Conservation (phyloP, 1,139 yeast genomes). For the Pichia sp. region DNA sequence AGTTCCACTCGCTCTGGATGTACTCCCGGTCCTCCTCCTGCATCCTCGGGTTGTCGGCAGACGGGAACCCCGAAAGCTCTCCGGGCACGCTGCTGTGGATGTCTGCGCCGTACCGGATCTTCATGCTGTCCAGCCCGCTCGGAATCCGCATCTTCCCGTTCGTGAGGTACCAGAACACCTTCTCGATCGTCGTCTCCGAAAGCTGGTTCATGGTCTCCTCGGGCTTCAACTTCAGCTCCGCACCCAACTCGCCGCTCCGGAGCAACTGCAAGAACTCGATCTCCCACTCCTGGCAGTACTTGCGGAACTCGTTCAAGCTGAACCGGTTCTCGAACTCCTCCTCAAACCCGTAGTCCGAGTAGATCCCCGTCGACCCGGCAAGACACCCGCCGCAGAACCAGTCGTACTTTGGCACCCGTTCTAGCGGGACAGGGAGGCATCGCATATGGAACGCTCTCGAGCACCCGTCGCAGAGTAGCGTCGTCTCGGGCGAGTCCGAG, state of each 20-base stretch:
- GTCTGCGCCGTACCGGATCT: conserved; percentile 75
- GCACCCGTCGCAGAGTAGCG: conserved; percentile 71
- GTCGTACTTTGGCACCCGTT: conserved; percentile 46
- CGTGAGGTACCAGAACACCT: conserved; percentile 55
- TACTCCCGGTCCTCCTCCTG: conserved; percentile 35
- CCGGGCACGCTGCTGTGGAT: conserved; percentile 59
- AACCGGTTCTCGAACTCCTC: conserved; percentile 55
- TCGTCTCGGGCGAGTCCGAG: conserved; percentile 45
- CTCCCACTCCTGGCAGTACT: conserved; percentile 50
- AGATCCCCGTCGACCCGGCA: conserved; percentile 73
- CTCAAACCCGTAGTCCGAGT: conserved; percentile 87
- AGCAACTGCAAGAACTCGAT: conserved; percentile 25
- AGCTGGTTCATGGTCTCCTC: conserved; percentile 4
- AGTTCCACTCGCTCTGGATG: conserved; percentile 38
- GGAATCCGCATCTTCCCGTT: conserved; percentile 24
- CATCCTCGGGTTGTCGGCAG: conserved; percentile 22
- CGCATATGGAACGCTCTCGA: conserved; percentile 60
- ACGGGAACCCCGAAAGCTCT: conserved; percentile 65
- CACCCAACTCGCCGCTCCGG: conserved; percentile 5
- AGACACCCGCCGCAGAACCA: conserved; percentile 86
- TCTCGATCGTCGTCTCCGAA: conserved; percentile 37
- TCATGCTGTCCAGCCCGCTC: conserved; percentile 42
- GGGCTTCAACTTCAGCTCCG: conserved; percentile 5
- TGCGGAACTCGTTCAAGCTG: conserved; percentile 53
- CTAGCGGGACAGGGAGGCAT: conserved; percentile 56